Evolutionary conservation across 1,284 basidiomycete species (phyloP), one percentile per base, ranked within the genome.

Genomic region (Sporisorium exsertum): DNA sequence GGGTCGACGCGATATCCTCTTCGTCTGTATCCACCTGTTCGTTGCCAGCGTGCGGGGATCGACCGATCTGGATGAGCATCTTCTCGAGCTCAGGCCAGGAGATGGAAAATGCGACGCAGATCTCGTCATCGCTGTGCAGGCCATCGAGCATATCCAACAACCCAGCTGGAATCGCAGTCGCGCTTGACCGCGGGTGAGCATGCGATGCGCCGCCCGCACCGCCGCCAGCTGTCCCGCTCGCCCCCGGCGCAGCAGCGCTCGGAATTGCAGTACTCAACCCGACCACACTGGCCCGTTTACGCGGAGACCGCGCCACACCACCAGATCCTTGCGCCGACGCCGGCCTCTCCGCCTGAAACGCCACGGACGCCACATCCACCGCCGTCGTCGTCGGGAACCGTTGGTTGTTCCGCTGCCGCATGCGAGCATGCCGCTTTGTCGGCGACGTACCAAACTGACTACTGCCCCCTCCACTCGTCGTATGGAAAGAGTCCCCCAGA

Each of bases 91-190:
- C 87, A 5, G 91, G 90, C 94, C 94, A 96, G 6, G 92, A 91
- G 60, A 92, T 90, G 74, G 93, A 91, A 80, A 94, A 94, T 55
- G 84, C 88, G 20, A 93, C 92, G 68, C 92, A 93, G 52, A 97
- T 87, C 86, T 97, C 94, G 85, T 97, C 95, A 2, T 94, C 92
- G 85, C 95, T 92, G 86, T 94, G 94, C 64, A 92, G 91, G 5
- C 94, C 95, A 81, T 97, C 92, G 13, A 97, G 87, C 63, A 93
- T 86, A 5, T 88, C 79, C 24, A 90, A 81, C 42, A 97, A 81
- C 27, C 91, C 91, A 6, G 79, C 45, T 0, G 85, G 81, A 15
- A 84, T 59, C 5, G 43, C 32, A 10, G 52, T 26, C 3, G 45
- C 18, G 12, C 27, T 9, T 1, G 64, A 42, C 6, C 37, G 52